Conservation (phyloP, 495 filamentous ascomycete species). For the Lasiosphaeria ovina region DNA sequence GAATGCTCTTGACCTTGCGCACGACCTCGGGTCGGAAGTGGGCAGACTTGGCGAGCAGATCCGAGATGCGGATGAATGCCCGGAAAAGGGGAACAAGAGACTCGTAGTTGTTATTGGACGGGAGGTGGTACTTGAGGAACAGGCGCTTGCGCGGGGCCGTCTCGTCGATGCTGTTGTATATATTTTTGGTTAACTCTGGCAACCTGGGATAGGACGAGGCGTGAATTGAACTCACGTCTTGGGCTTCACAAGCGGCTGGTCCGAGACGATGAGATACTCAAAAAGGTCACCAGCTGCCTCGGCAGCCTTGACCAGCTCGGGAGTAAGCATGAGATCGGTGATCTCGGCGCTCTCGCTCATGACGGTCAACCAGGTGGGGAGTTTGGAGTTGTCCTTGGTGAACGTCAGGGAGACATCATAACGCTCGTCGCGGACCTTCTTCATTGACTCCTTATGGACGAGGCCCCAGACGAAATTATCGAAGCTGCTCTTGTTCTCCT, state of each 20-base stretch:
- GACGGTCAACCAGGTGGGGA: constrained; percentile 88
- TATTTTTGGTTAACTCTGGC: constrained; percentile 20
- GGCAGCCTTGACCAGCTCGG: constrained; percentile 79
- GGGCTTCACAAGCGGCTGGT: constrained; percentile 90
- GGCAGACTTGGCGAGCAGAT: constrained; percentile 69
- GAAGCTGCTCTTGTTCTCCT: constrained; percentile 69
- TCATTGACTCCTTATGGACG: constrained; percentile 94
- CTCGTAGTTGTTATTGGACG: constrained; percentile 62
- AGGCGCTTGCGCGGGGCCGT: constrained; percentile 82
- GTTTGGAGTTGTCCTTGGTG: constrained; percentile 85
- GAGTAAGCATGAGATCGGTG: constrained; percentile 80
- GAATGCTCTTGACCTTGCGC: constrained; percentile 73
- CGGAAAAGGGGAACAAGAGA: constrained; percentile 71
- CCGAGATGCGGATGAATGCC: constrained; percentile 80
- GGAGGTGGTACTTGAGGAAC: constrained; percentile 70
- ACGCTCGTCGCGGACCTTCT: constrained; percentile 80
- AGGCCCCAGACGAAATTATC: constrained; percentile 94
- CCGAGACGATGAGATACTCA: constrained; percentile 84
- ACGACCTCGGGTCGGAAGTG: constrained; percentile 89
- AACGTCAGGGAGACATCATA: constrained; percentile 91
- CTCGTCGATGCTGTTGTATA: constrained; percentile 69
- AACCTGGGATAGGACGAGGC: too few relatives aligned
- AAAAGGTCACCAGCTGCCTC: constrained; percentile 76
- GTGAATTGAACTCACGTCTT: constrained; percentile 60
- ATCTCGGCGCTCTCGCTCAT: constrained; percentile 97